Percentiles rank a stretch among this genome's conserved stretches.
phyloP scores from a whole-genome alignment of 371 early-diverging fungal species.

The Apophysomyces ossiformis region DNA sequence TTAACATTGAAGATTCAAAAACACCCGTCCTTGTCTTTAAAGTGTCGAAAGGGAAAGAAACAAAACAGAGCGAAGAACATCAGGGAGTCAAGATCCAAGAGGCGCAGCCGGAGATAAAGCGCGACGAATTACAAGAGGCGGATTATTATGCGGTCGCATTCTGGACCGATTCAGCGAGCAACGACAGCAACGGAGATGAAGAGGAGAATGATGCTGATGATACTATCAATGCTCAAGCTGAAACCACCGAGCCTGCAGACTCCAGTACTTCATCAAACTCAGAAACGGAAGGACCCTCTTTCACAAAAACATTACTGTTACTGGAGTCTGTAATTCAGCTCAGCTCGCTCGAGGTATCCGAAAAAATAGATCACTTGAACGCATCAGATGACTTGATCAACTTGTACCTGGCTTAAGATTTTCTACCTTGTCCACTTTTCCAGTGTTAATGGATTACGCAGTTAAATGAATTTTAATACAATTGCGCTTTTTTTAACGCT shows the following conservation, averaged over 20 bases:
- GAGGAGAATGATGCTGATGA: conserved; percentile 22
- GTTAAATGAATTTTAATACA: too few species aligned
- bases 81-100: conserved; percentile 29
- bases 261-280: too few species aligned
- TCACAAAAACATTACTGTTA: conserved; percentile 52
- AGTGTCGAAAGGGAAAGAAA: conserved; percentile 30
- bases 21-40: conserved; percentile 75
- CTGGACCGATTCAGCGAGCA: conserved; percentile 25
- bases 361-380: conserved; percentile 66
- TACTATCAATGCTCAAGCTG: too few species aligned
- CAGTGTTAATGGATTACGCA: too few species aligned
- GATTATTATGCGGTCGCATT: conserved; percentile 51
- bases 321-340: conserved; percentile 72
- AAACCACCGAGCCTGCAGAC: too few species aligned
- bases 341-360: conserved; percentile 62
- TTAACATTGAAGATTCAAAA: conserved; percentile 73
- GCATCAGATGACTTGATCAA: conserved; percentile 74
- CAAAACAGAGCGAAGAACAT: conserved; percentile 5
- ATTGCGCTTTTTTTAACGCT: too few species aligned
- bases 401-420: conserved; percentile 47
- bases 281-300: background rate
- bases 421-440: too few species aligned
- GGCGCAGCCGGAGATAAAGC: conserved; percentile 29
- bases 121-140: conserved; percentile 36
- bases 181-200: conserved; percentile 24